These are phyloP conservation scores for Malus hybrid DNA, from an alignment of 331 rosid species.

Conservation along the genomic window DNA sequence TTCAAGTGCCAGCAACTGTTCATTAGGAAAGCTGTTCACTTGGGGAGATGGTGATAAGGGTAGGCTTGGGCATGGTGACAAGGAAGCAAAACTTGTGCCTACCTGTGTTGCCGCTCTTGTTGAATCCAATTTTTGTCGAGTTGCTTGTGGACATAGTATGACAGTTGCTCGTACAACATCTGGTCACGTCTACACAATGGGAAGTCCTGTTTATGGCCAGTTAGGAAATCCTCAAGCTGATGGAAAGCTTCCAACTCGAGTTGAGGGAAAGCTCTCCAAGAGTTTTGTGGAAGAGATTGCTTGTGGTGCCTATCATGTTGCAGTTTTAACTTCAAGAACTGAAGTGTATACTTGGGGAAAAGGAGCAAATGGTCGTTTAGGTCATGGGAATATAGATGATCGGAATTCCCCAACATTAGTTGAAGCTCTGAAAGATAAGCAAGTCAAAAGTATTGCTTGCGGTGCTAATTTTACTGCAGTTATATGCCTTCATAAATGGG, in stretches of 20 bases:
- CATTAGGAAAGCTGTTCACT: constrained; percentile 94
- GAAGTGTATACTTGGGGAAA: constrained; percentile 99
- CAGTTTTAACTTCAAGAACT: constrained; percentile 84
- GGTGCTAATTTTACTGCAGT: constrained; percentile 93
- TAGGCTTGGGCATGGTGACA: constrained; percentile 96
- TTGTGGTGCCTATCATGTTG: constrained; percentile 97
- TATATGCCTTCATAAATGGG: constrained; percentile 99
- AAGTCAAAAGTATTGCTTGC: constrained; percentile 92
- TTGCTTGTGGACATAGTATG: constrained; percentile 93
- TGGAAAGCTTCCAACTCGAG: constrained; percentile 72
- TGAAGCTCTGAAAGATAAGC: constrained; percentile 92
- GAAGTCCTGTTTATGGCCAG: constrained; percentile 97
- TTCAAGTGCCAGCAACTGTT: constrained; percentile 85
- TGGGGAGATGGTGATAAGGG: constrained; percentile 99
- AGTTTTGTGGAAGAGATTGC: constrained; percentile 93
- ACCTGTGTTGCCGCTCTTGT: constrained; percentile 96
- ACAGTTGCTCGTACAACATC: constrained; percentile 86
- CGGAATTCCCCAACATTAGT: constrained; percentile 69
- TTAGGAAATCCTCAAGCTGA: constrained; percentile 86
- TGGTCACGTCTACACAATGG: constrained; percentile 91
- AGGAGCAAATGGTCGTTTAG: constrained; percentile 98
- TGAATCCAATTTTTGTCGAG: constrained; percentile 80
- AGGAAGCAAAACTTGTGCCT: constrained; percentile 93
- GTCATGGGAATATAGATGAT: constrained; percentile 90
- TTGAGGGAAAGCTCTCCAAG: constrained; percentile 79